A percentile compares a stretch with the other conserved stretches of the same genome.
Evolutionary conservation across 768 basidiomycete genomes (phyloP).

Genomic region (Hygrophorus pudorinus): DNA sequence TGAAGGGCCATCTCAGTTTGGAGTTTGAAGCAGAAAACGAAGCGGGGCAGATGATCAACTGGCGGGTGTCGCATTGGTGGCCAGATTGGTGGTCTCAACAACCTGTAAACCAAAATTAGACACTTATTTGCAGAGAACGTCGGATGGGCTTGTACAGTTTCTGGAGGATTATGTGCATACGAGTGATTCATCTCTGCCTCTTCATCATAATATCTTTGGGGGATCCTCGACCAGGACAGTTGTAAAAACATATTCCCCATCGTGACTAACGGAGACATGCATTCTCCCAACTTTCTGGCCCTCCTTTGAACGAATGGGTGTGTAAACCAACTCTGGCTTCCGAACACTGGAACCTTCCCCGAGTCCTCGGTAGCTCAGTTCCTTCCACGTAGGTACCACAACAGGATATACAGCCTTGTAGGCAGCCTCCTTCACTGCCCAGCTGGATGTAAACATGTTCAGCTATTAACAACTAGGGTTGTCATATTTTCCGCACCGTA

Average conservation of each 20-base stretch:
- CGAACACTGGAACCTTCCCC: slow-evolving; percentile 11
- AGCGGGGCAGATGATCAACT: slow-evolving; percentile 20
- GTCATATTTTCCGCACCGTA: slow-evolving; percentile 43
- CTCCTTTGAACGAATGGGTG: slow-evolving; percentile 20
- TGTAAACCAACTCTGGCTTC: slow-evolving; percentile 36
- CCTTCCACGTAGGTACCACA: slow-evolving; percentile 61
- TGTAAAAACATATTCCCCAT: slow-evolving; percentile 67
- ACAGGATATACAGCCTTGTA: slow-evolving; percentile 76
- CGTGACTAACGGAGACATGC: slow-evolving; percentile 74
- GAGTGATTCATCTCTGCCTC: too few species aligned
- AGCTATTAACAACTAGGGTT: not conserved
- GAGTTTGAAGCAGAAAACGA: slow-evolving; percentile 25
- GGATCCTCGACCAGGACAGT: slow-evolving; percentile 50
- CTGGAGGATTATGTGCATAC: too few species aligned
- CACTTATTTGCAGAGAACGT: too few species aligned
- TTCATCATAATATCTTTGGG: slow-evolving; percentile 1
- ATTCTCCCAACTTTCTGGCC: slow-evolving; percentile 24
- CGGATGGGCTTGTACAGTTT: slow-evolving; percentile 6
- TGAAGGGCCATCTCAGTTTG: slow-evolving; percentile 35
- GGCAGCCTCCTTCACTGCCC: slow-evolving; percentile 77
- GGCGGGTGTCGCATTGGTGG: slow-evolving; percentile 55
- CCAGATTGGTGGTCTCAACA: slow-evolving; percentile 52
- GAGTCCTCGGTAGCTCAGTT: slow-evolving; percentile 42
- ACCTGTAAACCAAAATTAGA: not conserved
- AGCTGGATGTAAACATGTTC: slow-evolving; percentile 32